Conservation (phyloP, 306 rosid genomes). For the Malus sylvestris region DNA sequence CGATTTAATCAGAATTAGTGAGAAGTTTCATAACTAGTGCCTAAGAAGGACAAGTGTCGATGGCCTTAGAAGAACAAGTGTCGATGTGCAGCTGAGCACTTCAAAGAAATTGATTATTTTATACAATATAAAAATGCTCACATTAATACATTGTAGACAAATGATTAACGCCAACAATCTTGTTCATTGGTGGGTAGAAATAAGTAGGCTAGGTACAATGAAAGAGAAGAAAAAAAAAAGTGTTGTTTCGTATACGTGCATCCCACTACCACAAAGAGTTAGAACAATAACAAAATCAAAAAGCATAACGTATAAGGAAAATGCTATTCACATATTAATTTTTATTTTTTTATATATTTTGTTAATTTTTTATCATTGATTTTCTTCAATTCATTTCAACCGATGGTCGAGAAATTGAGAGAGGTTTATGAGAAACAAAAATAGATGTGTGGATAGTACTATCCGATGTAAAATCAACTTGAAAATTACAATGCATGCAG, state of each 20-base stretch:
- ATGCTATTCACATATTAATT: too few relatives aligned
- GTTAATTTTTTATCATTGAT: too few relatives aligned
- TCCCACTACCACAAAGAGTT: neutral
- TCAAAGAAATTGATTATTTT: neutral
- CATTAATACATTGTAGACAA: neutral
- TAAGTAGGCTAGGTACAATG: neutral
- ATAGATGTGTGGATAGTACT: too few relatives aligned
- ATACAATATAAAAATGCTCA: neutral
- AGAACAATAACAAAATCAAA: too few relatives aligned
- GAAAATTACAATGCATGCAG: neutral
- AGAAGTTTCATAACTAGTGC: neutral
- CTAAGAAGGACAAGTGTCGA: too few relatives aligned
- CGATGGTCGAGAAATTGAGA: too few relatives aligned
- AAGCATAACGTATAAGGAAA: too few relatives aligned
- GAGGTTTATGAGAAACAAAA: too few relatives aligned
- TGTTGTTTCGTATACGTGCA: neutral
- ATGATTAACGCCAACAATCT: neutral
- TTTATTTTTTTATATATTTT: too few relatives aligned
- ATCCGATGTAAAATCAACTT: neutral
- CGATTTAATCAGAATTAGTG: neutral
- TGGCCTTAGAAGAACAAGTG: too few relatives aligned
- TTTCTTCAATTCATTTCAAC: fast-evolving
- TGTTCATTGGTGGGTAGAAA: neutral
- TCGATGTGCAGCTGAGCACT: neutral
- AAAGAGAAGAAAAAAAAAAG: neutral